Conservation (phyloP, 1,139 yeast species). For the Debaryomycetaceae sp. region DNA sequence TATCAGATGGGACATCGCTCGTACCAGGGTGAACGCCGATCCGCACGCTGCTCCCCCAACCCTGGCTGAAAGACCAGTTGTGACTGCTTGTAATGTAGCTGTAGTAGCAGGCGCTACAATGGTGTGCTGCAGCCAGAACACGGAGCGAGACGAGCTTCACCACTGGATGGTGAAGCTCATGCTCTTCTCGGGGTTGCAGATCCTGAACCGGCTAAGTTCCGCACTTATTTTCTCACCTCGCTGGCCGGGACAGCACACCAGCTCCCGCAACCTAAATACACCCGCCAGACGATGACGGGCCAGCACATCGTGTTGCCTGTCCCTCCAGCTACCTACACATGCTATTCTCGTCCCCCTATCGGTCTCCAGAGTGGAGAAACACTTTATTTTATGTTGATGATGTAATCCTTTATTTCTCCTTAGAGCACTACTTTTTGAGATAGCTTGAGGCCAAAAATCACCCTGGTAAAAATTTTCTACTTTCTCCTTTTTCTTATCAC, state of each 20-base stretch:
- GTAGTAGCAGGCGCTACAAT: too few species aligned
- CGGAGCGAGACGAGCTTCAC: not conserved
- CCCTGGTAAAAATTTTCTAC: constrained; percentile 3
- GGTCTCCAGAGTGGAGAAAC: not conserved
- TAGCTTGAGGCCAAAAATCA: not conserved
- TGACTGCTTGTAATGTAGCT: too few species aligned
- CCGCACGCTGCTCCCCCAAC: too few species aligned
- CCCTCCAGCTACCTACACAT: not conserved
- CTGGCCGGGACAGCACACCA: not conserved
- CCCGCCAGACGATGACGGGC: too few species aligned
- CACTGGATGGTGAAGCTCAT: not conserved
- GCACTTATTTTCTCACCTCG: not conserved
- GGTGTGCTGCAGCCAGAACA: too few species aligned
- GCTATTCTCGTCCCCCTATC: not conserved
- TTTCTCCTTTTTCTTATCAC: not conserved
- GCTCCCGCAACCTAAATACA: not conserved
- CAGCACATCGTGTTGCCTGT: too few species aligned
- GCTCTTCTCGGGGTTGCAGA: not conserved
- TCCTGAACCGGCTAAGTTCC: not conserved
- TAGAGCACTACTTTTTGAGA: not conserved
- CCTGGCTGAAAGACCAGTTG: too few species aligned
- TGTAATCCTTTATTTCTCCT: not conserved
- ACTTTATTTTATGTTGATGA: not conserved
- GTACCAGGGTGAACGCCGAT: not conserved
- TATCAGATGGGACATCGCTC: not conserved